Conservation (phyloP, 169 alveolate genomes). For the Neospora caninum region DNA sequence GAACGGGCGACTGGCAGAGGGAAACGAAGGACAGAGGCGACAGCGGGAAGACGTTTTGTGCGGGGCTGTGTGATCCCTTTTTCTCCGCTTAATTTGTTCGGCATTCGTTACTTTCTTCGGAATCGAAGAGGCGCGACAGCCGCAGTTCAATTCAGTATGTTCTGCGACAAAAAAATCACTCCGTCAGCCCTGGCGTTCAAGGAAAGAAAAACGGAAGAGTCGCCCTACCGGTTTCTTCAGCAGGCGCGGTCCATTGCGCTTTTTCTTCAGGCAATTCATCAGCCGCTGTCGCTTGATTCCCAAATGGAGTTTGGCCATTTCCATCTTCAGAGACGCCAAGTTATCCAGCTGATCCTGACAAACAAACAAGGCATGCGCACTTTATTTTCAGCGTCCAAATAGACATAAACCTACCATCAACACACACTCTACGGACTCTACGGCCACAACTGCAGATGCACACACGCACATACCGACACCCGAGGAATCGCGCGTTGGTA, state of each 20-base stretch:
- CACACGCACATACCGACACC: background rate
- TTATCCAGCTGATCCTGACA: slow-evolving; percentile 47
- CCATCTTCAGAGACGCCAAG: slow-evolving; percentile 31
- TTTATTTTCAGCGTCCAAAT: background rate
- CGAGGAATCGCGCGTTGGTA: too few species aligned
- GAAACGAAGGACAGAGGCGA: background rate
- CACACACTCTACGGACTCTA: background rate
- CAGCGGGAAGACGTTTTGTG: too few species aligned
- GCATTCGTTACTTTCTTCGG: too few species aligned
- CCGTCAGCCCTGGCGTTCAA: too few species aligned
- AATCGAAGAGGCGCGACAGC: too few species aligned
- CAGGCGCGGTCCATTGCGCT: slow-evolving; percentile 51
- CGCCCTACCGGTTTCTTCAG: slow-evolving; percentile 47
- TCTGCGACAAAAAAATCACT: too few species aligned
- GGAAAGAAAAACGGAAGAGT: background rate
- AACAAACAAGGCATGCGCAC: background rate
- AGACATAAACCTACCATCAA: background rate
- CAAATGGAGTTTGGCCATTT: slow-evolving; percentile 58
- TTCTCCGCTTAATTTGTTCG: too few species aligned
- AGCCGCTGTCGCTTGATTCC: slow-evolving; percentile 53
- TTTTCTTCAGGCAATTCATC: slow-evolving; percentile 52
- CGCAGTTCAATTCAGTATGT: too few species aligned
- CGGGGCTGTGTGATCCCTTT: too few species aligned
- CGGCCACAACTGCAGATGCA: background rate
- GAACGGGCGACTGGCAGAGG: background rate